Evolutionary conservation across 495 filamentous ascomycete genomes (phyloP).

Genomic region (Durotheca rogersii): DNA sequence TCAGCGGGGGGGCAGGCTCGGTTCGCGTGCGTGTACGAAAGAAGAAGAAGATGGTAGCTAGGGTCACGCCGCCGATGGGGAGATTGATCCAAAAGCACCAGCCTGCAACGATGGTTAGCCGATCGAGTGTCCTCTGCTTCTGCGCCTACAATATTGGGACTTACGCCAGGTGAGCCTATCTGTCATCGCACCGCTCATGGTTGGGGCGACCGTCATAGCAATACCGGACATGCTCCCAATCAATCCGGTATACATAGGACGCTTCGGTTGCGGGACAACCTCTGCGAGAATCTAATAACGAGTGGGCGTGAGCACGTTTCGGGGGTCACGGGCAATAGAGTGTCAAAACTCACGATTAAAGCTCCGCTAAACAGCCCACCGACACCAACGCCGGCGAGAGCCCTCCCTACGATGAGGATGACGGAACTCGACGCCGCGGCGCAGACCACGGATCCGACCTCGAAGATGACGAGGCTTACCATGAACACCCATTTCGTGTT

Average conservation of each 20-base stretch:
- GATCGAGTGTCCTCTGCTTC: no score
- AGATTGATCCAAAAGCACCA: constrained; percentile 77
- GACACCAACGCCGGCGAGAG: constrained; percentile 50
- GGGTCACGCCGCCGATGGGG: constrained; percentile 59
- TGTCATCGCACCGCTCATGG: constrained; percentile 53
- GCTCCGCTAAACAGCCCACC: constrained; percentile 33
- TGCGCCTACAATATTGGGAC: no score
- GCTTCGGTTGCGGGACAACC: constrained; percentile 35
- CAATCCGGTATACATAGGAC: constrained; percentile 37
- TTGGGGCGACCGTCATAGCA: constrained; percentile 64
- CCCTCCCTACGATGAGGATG: constrained; percentile 56
- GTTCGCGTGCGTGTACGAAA: constrained; percentile 46
- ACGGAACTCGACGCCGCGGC: constrained; percentile 52
- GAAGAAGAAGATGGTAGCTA: constrained; percentile 41
- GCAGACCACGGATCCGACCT: constrained; percentile 53
- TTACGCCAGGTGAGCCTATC: constrained; percentile 54
- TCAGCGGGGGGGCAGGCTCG: no score
- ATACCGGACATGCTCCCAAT: constrained; percentile 57
- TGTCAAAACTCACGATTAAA: constrained; percentile 32
- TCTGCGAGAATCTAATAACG: no score
- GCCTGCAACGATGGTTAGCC: no score
- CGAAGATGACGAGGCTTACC: constrained; percentile 48
- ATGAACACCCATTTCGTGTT: constrained; percentile 52
- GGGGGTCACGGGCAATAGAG: no score
- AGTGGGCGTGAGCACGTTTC: no score